Evolutionary conservation across 345 rosid species (phyloP).

Genomic region (Citrus glauca): DNA sequence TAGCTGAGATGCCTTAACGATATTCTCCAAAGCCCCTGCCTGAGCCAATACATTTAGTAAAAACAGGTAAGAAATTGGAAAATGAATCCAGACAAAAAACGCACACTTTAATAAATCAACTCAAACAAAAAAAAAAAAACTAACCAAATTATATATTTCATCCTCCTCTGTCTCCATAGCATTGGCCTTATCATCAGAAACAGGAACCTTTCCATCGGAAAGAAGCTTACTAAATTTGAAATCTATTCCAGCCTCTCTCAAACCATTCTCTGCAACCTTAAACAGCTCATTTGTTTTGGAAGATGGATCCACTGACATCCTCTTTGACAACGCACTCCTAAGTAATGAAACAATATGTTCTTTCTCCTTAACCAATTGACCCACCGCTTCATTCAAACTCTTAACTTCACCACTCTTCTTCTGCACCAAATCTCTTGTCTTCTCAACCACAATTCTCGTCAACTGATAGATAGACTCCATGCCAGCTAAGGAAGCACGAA

Average conservation of each 20-base stretch:
- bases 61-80: constrained; percentile 9
- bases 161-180: constrained; percentile 52
- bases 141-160: constrained; percentile 81
- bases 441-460: constrained; percentile 54
- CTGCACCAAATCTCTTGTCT: constrained; percentile 55
- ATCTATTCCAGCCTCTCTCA: constrained; percentile 71
- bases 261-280: constrained; percentile 85
- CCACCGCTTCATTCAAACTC: constrained; percentile 69
- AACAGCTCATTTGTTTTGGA: constrained; percentile 63
- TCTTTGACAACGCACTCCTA: constrained; percentile 81
- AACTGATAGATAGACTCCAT: constrained; percentile 82
- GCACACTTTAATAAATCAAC: constrained; percentile 4
- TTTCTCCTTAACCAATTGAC: constrained; percentile 71
- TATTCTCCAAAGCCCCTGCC: constrained; percentile 96
- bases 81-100: background rate
- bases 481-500: constrained; percentile 89
- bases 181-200: constrained; percentile 28
- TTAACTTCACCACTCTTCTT: constrained; percentile 61
- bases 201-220: constrained; percentile 35
- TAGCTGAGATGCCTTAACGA: constrained; percentile 86
- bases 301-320: constrained; percentile 48
- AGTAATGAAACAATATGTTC: constrained; percentile 85
- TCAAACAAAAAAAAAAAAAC: constrained; percentile 16
- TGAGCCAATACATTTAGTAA: constrained; percentile 24
- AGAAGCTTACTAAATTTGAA: constrained; percentile 49